Base-by-base conservation (phyloP, 208 protist genomes). In the Sergeia podlipaevii region DNA sequence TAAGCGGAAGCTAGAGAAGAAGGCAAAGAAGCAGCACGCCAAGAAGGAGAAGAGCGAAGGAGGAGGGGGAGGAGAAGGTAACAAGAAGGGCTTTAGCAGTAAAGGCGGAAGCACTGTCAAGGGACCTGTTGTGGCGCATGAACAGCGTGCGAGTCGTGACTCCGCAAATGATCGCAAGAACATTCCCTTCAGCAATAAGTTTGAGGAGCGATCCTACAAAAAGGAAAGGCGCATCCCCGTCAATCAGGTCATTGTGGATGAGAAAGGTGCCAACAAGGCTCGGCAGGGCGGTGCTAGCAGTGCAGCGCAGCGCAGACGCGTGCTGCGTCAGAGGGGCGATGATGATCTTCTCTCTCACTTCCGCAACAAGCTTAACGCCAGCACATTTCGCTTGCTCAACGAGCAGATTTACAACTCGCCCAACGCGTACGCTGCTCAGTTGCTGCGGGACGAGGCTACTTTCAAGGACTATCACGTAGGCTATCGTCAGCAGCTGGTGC, bases 401-500 rank as follows among this genome's bases (percentile, higher is more conserved):
- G 89, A 95, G 53, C 82, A 95, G 58, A 65, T 95, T 4, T 95
- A 95, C 68, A 90, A 77, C 69, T 82, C 85, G 15, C 77, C 85
- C n/a, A 78, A 79, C 15, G 64, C 82, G 39, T 79, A 83, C 51
- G 89, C 82, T 8, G 66, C 49, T n/a, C 78, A 77, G n/a, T 78
- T 95, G 42, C 70, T 95, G 57, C 62, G 80, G 4, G 88, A 95
- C 44, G 47, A 70, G 39, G 60, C 55, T 3, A 95, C 81, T 4
- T 93, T 85, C 43, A 58, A 45, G 15, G 80, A 97, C 69, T 98
- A 98, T 64, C 96, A 98, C 76, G 79, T 68, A 2, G 96, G 96
- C 27, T 98, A 97, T 61, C 70, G 70, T 37, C 70, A 82, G 51
- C 96, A 98, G 69, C 85, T 97, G 17, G 61, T 76, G 47, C 74